Base-by-base conservation (phyloP, 805 yeast genomes). In the Geotrichum ghanense region DNA sequence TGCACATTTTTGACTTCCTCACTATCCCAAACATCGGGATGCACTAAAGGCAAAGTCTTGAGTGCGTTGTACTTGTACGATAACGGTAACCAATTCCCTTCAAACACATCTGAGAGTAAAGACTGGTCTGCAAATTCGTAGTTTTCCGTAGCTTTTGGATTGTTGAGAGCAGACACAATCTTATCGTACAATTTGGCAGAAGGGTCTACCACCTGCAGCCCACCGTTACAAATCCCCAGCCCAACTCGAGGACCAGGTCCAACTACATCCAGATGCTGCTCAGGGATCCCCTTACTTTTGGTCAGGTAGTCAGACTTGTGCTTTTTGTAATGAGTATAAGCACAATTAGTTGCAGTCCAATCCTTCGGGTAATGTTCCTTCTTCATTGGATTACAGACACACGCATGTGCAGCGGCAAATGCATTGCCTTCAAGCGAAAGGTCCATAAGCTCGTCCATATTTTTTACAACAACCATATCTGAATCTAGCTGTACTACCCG, bases 71-170 rank as follows among this genome's bases (percentile, higher is more conserved):
- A 77, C 50, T 65, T 69, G 60, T 70, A 75, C 2, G 78, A 68
- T 40, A 77, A 56, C 7, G 76, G 70, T 5, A 73, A 55, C 83
- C 83, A 77, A 19, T 65, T 51, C 37, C 62, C 67, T 41, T 64
- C 57, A 51, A 77, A 77, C 22, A 77, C 73, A 53, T 77, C 83
- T 3, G 76, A 68, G 16, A 77, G 58, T 42, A 77, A 57, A 3
- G 75, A 72, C 60, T 77, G 83, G 60, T 77, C 83, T 1, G 81
- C 78, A 57, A 77, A 77, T 41, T 68, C 72, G 56, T 78, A 77
- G 48, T 53, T 57, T 20, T 60, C 51, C 7, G 73, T 70, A 44
- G 59, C 60, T 4, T 54, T 54, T 1, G 73, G 66, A 40, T 64
- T 58, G n/a, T 58, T 49, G 48, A 77, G 60, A 12, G 73, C 71